Evolutionary conservation across 2,329 filamentous ascomycete species (phyloP), one percentile per base, ranked within the genome.

Genomic region (Arthrobotrys conoides): DNA sequence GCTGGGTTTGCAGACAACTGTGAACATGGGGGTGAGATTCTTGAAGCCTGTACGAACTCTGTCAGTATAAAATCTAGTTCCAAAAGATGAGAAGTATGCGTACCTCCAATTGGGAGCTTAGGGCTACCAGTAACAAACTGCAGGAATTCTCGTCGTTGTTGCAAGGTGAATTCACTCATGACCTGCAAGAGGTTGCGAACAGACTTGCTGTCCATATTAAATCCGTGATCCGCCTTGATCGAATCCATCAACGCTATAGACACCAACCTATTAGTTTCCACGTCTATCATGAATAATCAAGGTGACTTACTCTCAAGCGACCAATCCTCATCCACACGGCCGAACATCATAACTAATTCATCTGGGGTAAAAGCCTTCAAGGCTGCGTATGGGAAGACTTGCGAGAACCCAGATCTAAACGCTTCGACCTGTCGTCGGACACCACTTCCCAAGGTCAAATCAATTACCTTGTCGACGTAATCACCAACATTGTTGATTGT

Each of bases 121-220:
- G 96, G 96, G 84, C 96, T 99, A 81, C 96, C 96, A 70, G 96
- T 98, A 33, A 97, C 96, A 84, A 99, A 99, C 83, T 99, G 96
- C 81, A 99, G 87, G 86, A 99, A 99, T 83, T 97, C 94, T 51
- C 96, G 91, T 77, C 94, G 92, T 83, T 96, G 90, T 53, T 90
- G 85, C 1, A 88, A 85, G 6, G 88, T 89, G 68, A 97, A 88
- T 83, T 96, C 92, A 84, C 94, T 97, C 96, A 99, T 98, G 9
- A 91, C 91, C 82, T 97, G 94, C 18, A 99, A 88, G 81, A 99
- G 84, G 82, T 99, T 98, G 82, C 91, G 93, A 59, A 99, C 94
- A 83, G 92, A 97, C 86, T 91, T 93, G 87, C 95, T 98, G 84
- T 99, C 96, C 89, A 99, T 96, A 82, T 98, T 99, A 87, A 93